Base-by-base conservation (phyloP, 495 filamentous ascomycete genomes). In the Hypoxylon cercidicola region DNA sequence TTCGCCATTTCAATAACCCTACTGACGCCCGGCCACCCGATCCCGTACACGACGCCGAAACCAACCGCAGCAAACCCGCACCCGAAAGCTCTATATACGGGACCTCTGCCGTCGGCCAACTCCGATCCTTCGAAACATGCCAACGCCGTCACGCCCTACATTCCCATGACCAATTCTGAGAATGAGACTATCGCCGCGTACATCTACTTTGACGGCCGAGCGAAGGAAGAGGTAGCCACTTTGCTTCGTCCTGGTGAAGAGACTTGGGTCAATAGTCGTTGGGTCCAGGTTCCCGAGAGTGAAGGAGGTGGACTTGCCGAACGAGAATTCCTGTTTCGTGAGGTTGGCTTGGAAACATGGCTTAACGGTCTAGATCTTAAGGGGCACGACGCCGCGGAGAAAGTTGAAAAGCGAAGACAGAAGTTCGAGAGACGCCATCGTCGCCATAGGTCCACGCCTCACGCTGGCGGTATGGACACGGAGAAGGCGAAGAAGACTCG, bases 111-210 rank as follows among this genome's bases (percentile, higher is more conserved):
- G 5, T 77, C 75, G 23, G 64, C 59, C 39, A 72, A 55, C 12
- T 72, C 74, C 5, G 79, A 81, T 56, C 70, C 74, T 18, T 72
- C 77, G 8, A 80, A 77, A 56, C 73, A 72, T 69, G 70, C 75
- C 58, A 88, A 88, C 63, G 77, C 85, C 25, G 87, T 96, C n/a
- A 85, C 82, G 41, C 92, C 93, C 0, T 99, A 99, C 74, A 88
- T 92, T 57, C 90, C 94, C 2, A 82, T 96, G 76, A 97, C 93
- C 5, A 86, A 88, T 37, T 93, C 91, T 19, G 87, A 90, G 47
- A 97, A 97, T 71, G 95, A 98, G 77, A 97, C 96, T 1, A 92
- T 99, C 53, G 95, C 95, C 15, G 95, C 95, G 11, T 99, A 99
- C 72, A 97, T 99, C 57, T 98, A 98, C 79, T 99, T 99, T 70